These are phyloP conservation scores for Citrus glauca DNA, from an alignment of 345 rosid species.

Conservation along the genomic window DNA sequence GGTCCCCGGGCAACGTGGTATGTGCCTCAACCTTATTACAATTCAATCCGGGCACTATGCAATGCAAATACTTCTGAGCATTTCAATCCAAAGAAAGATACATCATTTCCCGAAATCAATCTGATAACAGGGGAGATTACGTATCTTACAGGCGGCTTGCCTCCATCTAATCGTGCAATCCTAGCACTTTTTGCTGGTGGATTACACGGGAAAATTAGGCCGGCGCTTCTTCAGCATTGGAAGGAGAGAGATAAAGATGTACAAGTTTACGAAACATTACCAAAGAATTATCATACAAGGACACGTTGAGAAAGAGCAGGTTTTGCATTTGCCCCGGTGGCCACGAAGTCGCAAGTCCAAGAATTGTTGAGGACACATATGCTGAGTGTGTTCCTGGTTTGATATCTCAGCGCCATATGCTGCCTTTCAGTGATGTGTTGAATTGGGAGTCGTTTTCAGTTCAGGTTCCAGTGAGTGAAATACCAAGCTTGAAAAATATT, in stretches of 20 bases:
- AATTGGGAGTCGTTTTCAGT: conserved; percentile 61
- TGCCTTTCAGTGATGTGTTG: conserved; percentile 57
- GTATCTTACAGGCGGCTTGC: conserved; percentile 6
- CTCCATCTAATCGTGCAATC: conserved; percentile 27
- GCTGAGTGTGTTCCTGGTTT: conserved; percentile 60
- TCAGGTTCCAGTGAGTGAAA: conserved; percentile 37
- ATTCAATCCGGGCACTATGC: conserved; percentile 25
- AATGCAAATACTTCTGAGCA: conserved; percentile 47
- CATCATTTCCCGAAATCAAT: conserved; percentile 53
- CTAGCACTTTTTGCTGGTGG: conserved; percentile 49
- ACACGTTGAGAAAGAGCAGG: conserved; percentile 39
- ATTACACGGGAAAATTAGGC: conserved; percentile 39
- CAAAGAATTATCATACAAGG: conserved; percentile 32
- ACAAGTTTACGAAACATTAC: conserved; percentile 45
- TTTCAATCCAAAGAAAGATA: conserved; percentile 42
- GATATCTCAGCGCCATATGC: conserved; percentile 49
- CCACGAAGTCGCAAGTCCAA: conserved; percentile 50
- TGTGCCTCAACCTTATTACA: conserved; percentile 39
- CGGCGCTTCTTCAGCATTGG: conserved; percentile 39
- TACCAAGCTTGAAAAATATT: conserved; percentile 41
- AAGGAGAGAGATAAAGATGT: conserved; percentile 37
- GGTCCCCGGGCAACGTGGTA: conserved; percentile 41
- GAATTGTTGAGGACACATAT: conserved; percentile 63
- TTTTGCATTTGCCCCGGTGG: conserved; percentile 67
- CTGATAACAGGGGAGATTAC: conserved; percentile 34